Evolutionary conservation across 305 asterid genomes (phyloP).

Genomic region (Lippia alba): DNA sequence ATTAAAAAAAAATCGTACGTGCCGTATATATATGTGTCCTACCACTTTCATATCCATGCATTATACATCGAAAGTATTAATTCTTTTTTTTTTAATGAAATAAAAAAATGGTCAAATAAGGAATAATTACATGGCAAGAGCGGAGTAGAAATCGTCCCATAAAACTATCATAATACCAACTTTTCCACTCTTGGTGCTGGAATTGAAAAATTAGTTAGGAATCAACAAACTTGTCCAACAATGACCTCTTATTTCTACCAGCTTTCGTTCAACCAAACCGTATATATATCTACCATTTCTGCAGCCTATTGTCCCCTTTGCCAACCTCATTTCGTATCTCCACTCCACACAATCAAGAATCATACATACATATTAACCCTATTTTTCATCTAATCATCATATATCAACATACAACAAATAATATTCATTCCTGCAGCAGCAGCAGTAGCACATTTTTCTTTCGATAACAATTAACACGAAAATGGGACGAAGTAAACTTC

Average conservation of each 20-base stretch:
- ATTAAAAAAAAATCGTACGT: too few species aligned
- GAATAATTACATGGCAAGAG: slow-evolving; percentile 27
- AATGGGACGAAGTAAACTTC: slow-evolving; percentile 83
- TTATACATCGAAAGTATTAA: too few species aligned
- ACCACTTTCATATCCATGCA: too few species aligned
- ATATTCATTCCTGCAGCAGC: too few species aligned
- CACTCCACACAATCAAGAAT: background rate
- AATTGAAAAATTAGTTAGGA: slow-evolving; percentile 24
- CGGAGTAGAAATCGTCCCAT: slow-evolving; percentile 40
- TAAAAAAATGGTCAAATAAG: slow-evolving; percentile 1
- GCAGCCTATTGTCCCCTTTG: slow-evolving; percentile 33
- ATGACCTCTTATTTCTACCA: slow-evolving; percentile 46
- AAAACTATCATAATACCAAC: slow-evolving; percentile 27
- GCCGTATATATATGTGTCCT: too few species aligned
- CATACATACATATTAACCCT: background rate
- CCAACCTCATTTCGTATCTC: slow-evolving; percentile 27
- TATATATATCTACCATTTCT: slow-evolving; percentile 28
- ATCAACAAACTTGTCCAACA: slow-evolving; percentile 45
- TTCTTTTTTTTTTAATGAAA: too few species aligned
- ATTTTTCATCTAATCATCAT: background rate
- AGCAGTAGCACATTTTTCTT: too few species aligned
- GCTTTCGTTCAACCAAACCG: slow-evolving; percentile 29
- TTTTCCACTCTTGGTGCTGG: slow-evolving; percentile 44
- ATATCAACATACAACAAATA: too few species aligned
- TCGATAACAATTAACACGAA: background rate